Percentiles rank a stretch among this genome's conserved stretches.
Evolutionary conservation across 306 rosid species (phyloP).

Genomic region (Inga leiocalycina): DNA sequence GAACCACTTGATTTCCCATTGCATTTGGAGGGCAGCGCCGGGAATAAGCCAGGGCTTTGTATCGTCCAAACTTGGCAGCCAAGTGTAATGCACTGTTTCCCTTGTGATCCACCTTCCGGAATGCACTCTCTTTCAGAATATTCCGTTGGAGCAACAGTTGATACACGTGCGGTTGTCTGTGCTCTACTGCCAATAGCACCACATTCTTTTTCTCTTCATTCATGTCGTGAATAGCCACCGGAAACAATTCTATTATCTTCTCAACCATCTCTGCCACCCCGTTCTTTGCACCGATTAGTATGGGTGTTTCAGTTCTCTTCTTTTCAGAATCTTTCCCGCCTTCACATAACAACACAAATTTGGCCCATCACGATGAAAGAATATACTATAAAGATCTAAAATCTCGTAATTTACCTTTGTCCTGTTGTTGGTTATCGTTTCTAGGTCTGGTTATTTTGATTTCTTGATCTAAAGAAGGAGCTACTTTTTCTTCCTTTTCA

Average conservation of each 20-base stretch:
- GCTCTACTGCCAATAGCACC: slow-evolving; percentile 64
- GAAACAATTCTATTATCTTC: slow-evolving; percentile 48
- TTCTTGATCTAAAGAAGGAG: background rate
- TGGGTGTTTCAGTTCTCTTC: slow-evolving; percentile 40
- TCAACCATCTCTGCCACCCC: slow-evolving; percentile 63
- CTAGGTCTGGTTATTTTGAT: background rate
- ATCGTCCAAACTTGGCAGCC: slow-evolving; percentile 49
- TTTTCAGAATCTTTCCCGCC: background rate
- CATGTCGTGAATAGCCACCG: slow-evolving; percentile 58
- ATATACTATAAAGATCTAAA: background rate
- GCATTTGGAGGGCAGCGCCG: slow-evolving; percentile 66
- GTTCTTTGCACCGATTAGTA: slow-evolving; percentile 66
- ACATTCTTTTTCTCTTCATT: slow-evolving; percentile 52
- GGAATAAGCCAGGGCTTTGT: slow-evolving; percentile 66
- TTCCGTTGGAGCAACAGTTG: slow-evolving; percentile 25
- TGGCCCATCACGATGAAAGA: background rate
- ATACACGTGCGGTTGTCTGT: slow-evolving; percentile 60
- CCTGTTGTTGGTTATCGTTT: background rate
- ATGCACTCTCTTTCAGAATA: slow-evolving; percentile 33
- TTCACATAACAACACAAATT: background rate
- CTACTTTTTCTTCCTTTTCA: background rate
- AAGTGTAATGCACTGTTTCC: slow-evolving; percentile 72
- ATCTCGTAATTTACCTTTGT: background rate
- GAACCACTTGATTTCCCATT: slow-evolving; percentile 75
- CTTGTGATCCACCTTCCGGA: slow-evolving; percentile 46